Base-by-base conservation (phyloP, 2,329 filamentous ascomycete species). In the Rhynchosporium agropyri region DNA sequence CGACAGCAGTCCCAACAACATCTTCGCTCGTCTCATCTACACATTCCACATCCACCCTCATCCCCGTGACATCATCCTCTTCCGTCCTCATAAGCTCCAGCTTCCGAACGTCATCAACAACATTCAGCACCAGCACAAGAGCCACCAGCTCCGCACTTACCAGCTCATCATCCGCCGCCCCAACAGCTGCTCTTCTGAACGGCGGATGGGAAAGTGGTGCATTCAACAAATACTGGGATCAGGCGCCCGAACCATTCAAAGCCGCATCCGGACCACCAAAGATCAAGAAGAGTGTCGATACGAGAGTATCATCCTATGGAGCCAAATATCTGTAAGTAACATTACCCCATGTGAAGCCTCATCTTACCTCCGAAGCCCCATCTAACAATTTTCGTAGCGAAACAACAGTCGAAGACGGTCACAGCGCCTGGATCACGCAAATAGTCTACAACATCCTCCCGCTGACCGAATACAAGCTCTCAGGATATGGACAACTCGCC, bases 41-140 rank as follows among this genome's bases (percentile, higher is more conserved):
- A 20, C 20, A 20, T 20, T 20, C 20, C 20, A 20, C 20, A 20
- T 20, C 1, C 20, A 20, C 20, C 20, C 20, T 20, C 20, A 20
- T 20, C 20, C 20, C 20, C 20, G 20, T 20, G 20, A 20, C 20
- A 20, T 20, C 20, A 20, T 20, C 20, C 20, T 20, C 20, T 20
- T 20, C 20, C 20, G 20, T 20, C 20, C 20, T 20, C 4, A 51
- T 29, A n/a, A 20, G 28, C n/a, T 51, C 48, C 31, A 51, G 48
- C 6, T 4, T 51, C 1, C 33, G 9, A 8, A 38, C 38, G 31
- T 9, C 53, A 43, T 42, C 53, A 2, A 56, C 59, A 10, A 61
- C 60, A 13, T 62, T 62, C 28, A 29, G 31, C 2, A 62, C 60
- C 15, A 57, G 60, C 8, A 60, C 58, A 26, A 20, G 36, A n/a